Percentiles rank a stretch among this genome's conserved stretches.
These are phyloP conservation scores for Quercus engelmannii DNA, from an alignment of 306 rosid species.

Conservation along the genomic window DNA sequence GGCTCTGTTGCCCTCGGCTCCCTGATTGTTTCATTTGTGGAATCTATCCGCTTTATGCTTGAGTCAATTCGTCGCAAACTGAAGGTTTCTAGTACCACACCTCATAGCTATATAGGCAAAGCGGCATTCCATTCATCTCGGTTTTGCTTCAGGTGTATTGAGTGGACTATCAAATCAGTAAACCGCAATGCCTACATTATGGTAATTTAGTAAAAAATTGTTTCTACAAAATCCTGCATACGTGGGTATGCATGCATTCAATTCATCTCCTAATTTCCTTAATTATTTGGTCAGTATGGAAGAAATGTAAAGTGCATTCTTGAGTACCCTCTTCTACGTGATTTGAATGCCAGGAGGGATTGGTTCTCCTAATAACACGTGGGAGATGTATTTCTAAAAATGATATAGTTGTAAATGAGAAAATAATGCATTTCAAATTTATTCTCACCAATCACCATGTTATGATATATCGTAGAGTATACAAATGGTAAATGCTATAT, in stretches of 20 bases:
- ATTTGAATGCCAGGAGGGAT: neutral
- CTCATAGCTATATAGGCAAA: constrained; percentile 63
- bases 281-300: neutral
- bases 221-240: constrained; percentile 5
- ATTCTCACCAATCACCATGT: neutral
- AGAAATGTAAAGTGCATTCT: neutral
- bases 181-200: constrained; percentile 95
- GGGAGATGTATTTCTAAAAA: neutral
- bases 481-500: neutral
- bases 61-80: constrained; percentile 86
- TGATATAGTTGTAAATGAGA: neutral
- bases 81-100: constrained; percentile 52
- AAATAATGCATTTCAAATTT: neutral
- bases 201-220: constrained; percentile 44
- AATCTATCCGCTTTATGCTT: constrained; percentile 83
- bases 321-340: neutral
- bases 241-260: constrained; percentile 1
- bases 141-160: constrained; percentile 65
- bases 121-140: constrained; percentile 52
- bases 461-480: neutral
- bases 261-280: neutral
- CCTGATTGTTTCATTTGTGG: constrained; percentile 79
- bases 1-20: constrained; percentile 97
- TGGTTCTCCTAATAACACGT: neutral
- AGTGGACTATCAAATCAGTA: constrained; percentile 87